These are phyloP conservation scores for Guadua angustifolia DNA, from an alignment of 176 grass and related monocot species.

Conservation along the genomic window DNA sequence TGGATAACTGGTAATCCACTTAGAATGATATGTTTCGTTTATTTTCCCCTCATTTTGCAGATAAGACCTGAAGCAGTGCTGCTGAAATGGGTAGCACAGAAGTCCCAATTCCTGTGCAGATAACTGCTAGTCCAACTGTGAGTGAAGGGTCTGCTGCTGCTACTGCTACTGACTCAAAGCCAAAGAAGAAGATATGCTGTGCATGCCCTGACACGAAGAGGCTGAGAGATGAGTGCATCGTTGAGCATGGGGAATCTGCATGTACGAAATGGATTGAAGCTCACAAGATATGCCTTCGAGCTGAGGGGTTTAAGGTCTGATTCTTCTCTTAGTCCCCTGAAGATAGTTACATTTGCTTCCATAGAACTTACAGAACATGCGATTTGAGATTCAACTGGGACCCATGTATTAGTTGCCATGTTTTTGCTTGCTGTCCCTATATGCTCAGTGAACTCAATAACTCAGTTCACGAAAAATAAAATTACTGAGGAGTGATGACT, in stretches of 20 bases:
- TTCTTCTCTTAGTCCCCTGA: not conserved
- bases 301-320: constrained; percentile 87
- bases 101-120: constrained; percentile 15
- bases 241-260: constrained; percentile 60
- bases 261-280: constrained; percentile 76
- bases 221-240: constrained; percentile 74
- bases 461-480: constrained; percentile 22
- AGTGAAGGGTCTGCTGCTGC: constrained; percentile 19
- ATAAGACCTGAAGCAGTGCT: not conserved
- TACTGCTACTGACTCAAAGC: constrained; percentile 47
- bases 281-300: constrained; percentile 70
- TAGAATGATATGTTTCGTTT: not conserved
- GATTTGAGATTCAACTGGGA: not conserved
- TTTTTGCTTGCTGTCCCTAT: not conserved
- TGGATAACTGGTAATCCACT: not conserved
- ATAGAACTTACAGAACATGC: not conserved
- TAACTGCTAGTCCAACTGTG: constrained; percentile 17
- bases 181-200: constrained; percentile 93
- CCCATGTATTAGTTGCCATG: not conserved
- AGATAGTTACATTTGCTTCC: not conserved
- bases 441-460: not conserved
- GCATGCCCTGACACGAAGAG: constrained; percentile 91
- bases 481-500: not conserved
- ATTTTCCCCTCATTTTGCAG: constrained; percentile 5
- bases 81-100: constrained; percentile 46